Percentiles rank a stretch among this genome's conserved stretches.
These are phyloP conservation scores for Cyberlindnera samutprakarnensis DNA, from an alignment of 805 yeast species.

Conservation along the genomic window DNA sequence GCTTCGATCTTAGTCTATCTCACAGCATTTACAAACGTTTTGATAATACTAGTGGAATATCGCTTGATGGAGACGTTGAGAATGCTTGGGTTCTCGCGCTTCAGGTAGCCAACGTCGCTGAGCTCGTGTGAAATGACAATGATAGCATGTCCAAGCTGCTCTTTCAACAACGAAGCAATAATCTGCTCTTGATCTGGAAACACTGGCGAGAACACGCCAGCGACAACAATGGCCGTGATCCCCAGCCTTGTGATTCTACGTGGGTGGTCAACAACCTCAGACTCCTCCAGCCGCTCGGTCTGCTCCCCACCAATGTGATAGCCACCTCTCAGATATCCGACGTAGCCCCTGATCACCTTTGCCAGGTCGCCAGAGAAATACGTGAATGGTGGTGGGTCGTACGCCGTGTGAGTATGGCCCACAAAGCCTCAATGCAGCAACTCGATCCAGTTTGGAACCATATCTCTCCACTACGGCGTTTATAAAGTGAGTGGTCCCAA, in stretches of 20 bases:
- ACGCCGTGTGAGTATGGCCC: conserved; percentile 33
- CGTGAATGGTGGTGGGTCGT: conserved; percentile 36
- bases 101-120: conserved; percentile 37
- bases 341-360: conserved; percentile 28
- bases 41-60: conserved; percentile 35
- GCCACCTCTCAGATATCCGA: conserved; percentile 34
- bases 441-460: conserved; percentile 31
- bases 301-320: conserved; percentile 34
- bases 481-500: conserved; percentile 46
- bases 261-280: conserved; percentile 25
- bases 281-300: conserved; percentile 27
- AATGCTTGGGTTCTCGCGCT: conserved; percentile 41
- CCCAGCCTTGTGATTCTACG: conserved; percentile 25
- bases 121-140: conserved; percentile 33
- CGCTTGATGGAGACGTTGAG: conserved; percentile 37
- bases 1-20: conserved; percentile 28
- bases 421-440: conserved; percentile 38
- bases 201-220: conserved; percentile 35
- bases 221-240: conserved; percentile 30
- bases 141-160: conserved; percentile 27
- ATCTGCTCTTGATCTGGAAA: conserved; percentile 30
- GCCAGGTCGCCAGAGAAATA: conserved; percentile 36
- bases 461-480: conserved; percentile 44
- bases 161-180: conserved; percentile 27
- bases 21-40: conserved; percentile 32